phyloP scores from a whole-genome alignment of 2,329 filamentous ascomycete genomes.

The Stagonosporopsis cucurbitacearum region DNA sequence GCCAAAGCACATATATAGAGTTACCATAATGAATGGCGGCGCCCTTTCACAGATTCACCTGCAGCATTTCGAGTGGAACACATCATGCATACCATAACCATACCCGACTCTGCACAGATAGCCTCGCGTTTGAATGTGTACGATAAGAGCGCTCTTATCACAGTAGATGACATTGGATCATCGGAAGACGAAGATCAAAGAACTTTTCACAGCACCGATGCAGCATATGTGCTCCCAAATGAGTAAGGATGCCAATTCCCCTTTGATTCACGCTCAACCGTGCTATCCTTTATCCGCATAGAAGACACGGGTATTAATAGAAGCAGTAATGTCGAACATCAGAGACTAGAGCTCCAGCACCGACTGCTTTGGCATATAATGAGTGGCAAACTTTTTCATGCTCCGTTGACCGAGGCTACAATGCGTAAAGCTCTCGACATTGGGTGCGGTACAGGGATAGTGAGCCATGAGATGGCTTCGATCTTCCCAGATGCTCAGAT shows the following conservation, averaged over 20 bases:
- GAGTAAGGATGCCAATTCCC: not conserved
- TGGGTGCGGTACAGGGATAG: conserved; percentile 28
- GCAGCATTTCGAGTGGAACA: not conserved
- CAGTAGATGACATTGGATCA: not conserved
- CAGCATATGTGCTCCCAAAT: conserved; percentile 7
- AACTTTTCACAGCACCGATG: not conserved
- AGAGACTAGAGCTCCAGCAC: conserved; percentile 30
- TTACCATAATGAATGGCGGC: not conserved
- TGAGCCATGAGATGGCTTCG: conserved; percentile 21
- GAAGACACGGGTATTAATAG: not conserved
- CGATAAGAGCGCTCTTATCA: not conserved
- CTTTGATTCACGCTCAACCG: not conserved
- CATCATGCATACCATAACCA: not conserved
- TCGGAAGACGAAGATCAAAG: not conserved
- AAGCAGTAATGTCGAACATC: conserved; percentile 25
- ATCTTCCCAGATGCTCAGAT: conserved; percentile 13
- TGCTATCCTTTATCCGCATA: not conserved
- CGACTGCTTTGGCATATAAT: conserved; percentile 19
- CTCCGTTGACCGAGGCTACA: conserved; percentile 5
- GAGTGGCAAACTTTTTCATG: conserved; percentile 19
- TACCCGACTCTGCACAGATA: too few relatives aligned
- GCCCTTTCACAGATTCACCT: not conserved
- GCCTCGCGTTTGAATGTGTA: not conserved
- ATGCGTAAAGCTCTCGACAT: conserved; percentile 24
- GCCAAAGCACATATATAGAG: not conserved